phyloP scores from a whole-genome alignment of 2,329 filamentous ascomycete genomes.

The Zymoseptoria brevis region DNA sequence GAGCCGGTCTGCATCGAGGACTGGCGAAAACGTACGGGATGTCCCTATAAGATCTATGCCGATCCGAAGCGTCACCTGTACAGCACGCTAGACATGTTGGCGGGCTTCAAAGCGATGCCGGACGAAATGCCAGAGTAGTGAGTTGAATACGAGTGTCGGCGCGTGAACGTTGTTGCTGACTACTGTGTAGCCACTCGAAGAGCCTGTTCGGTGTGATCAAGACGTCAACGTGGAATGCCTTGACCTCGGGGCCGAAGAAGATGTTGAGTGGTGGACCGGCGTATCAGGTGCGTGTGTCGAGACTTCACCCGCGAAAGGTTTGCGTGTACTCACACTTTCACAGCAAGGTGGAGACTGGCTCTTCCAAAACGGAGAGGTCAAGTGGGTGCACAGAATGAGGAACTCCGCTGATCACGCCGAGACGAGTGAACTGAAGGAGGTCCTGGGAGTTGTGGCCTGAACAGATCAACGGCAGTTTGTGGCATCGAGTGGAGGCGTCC shows the following conservation, averaged over 20 bases:
- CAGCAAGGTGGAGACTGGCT: conserved; percentile 35
- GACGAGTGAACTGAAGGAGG: conserved; percentile 25
- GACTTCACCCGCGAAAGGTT: background rate
- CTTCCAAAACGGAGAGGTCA: conserved; percentile 27
- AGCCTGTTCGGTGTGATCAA: conserved; percentile 16
- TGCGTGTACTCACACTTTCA: background rate
- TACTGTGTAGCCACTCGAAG: conserved; percentile 4
- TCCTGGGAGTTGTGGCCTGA: conserved; percentile 23
- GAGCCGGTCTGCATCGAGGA: conserved; percentile 23
- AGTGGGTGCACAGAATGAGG: conserved; percentile 31
- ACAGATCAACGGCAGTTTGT: background rate
- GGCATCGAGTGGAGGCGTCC: background rate
- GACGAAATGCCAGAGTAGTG: conserved; percentile 23
- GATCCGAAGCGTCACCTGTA: conserved; percentile 27
- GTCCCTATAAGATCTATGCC: conserved; percentile 27
- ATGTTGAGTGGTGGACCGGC: conserved; percentile 16
- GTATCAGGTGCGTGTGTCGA: background rate
- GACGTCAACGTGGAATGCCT: conserved; percentile 19
- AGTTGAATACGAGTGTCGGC: conserved; percentile 1
- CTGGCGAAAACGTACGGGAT: conserved; percentile 25
- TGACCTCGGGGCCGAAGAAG: conserved; percentile 15
- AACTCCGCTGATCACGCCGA: conserved; percentile 31
- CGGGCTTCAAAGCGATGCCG: conserved; percentile 16
- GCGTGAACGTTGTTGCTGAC: background rate
- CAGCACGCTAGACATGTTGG: conserved; percentile 26